Conservation (phyloP, 2,329 filamentous ascomycete species). For the Claviceps sp. region DNA sequence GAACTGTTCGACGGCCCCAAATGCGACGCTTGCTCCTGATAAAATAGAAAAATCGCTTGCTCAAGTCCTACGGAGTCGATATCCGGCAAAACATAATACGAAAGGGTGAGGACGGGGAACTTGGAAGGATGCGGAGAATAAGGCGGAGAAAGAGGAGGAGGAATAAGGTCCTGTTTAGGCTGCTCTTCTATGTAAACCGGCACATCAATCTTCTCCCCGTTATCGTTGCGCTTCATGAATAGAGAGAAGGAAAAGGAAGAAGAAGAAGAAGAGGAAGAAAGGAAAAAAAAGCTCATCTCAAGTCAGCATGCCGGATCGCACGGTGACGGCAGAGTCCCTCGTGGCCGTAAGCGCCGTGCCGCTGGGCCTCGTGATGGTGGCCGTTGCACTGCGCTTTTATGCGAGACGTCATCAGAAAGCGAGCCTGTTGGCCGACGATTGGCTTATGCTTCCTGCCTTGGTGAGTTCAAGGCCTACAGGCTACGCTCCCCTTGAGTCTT, state of each 20-base stretch:
- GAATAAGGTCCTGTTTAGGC: background rate
- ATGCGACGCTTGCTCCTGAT: no score
- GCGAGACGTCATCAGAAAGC: conserved; percentile 6
- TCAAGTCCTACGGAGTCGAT: no score
- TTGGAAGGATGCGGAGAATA: background rate
- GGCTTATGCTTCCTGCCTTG: conserved; percentile 5
- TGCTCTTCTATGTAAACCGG: no score
- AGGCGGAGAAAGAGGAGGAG: background rate
- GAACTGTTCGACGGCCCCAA: no score
- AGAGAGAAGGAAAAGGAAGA: no score
- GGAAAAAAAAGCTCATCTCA: background rate
- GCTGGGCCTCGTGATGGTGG: conserved; percentile 1
- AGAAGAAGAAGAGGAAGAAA: background rate
- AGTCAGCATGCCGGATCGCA: background rate
- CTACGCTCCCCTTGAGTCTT: background rate
- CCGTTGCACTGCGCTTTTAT: conserved; percentile 9
- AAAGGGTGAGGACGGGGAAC: background rate
- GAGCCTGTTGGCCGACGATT: conserved; percentile 9
- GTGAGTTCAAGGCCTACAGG: conserved; percentile 2
- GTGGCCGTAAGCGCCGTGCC: background rate
- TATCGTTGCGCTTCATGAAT: no score
- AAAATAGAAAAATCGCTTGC: no score
- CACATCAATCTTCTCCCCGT: no score
- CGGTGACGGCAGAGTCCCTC: background rate
- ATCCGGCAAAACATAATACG: background rate